Evolutionary conservation across 495 filamentous ascomycete genomes (phyloP).

Genomic region (Neurospora tetrasperma): DNA sequence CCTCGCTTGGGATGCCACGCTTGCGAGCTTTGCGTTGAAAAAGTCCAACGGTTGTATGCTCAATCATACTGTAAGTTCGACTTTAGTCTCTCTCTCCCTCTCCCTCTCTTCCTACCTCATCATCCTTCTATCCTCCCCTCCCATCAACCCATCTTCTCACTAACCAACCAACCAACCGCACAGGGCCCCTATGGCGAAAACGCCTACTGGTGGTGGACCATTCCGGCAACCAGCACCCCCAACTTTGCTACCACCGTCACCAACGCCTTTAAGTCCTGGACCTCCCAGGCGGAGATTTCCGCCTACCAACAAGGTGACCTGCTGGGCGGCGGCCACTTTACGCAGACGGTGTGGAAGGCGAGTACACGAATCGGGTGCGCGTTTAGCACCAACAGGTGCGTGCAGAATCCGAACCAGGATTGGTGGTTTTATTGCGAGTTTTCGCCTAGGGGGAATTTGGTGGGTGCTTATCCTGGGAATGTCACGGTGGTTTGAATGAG

Average conservation of each 20-base stretch:
- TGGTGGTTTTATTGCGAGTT: slow-evolving; percentile 19
- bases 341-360: slow-evolving; percentile 19
- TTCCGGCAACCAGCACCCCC: background rate
- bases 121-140: too few species aligned
- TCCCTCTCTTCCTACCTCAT: background rate
- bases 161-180: background rate
- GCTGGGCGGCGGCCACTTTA: slow-evolving; percentile 12
- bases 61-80: slow-evolving; percentile 8
- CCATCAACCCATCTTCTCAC: too few species aligned
- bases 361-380: slow-evolving; percentile 13
- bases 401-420: slow-evolving; percentile 9
- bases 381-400: slow-evolving; percentile 12
- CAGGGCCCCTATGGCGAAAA: slow-evolving; percentile 18
- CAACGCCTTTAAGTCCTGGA: slow-evolving; percentile 10
- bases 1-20: slow-evolving; percentile 8
- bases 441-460: slow-evolving; percentile 11
- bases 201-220: slow-evolving; percentile 11
- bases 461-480: slow-evolving; percentile 7
- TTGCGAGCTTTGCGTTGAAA: slow-evolving; percentile 6
- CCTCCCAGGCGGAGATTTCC: slow-evolving; percentile 3
- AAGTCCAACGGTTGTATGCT: slow-evolving; percentile 15
- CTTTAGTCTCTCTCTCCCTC: too few species aligned
- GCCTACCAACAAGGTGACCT: slow-evolving; percentile 8
- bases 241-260: slow-evolving; percentile 4
- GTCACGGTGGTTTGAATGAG: background rate